A percentile compares a stretch with the other conserved stretches of the same genome.
phyloP scores from a whole-genome alignment of 2,329 filamentous ascomycete species.

The Penicillium sp. region DNA sequence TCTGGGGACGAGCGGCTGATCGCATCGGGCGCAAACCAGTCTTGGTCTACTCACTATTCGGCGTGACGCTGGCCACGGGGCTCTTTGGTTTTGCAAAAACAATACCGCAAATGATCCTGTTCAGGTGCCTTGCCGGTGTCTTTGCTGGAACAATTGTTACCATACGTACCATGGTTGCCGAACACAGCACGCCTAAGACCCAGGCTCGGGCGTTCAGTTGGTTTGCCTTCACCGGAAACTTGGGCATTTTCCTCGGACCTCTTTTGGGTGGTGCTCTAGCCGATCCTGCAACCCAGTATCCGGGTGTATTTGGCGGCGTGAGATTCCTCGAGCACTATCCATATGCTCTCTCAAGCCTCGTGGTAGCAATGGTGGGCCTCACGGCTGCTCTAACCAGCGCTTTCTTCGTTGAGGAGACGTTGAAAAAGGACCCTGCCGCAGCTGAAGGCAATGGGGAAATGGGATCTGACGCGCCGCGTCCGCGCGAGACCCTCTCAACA shows the following conservation, averaged over 20 bases:
- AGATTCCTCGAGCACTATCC: slow-evolving; percentile 66
- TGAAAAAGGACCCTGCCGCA: slow-evolving; percentile 50
- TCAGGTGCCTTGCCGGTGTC: slow-evolving; percentile 69
- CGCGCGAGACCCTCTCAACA: slow-evolving; percentile 23
- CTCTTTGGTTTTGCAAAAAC: slow-evolving; percentile 69
- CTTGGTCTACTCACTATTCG: slow-evolving; percentile 66
- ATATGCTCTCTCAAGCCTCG: slow-evolving; percentile 66
- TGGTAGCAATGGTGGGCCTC: slow-evolving; percentile 57
- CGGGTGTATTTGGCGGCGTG: slow-evolving; percentile 56
- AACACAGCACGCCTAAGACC: slow-evolving; percentile 68
- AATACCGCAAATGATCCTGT: slow-evolving; percentile 74
- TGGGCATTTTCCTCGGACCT: slow-evolving; percentile 74
- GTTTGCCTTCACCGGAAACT: slow-evolving; percentile 73
- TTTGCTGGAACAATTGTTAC: slow-evolving; percentile 76
- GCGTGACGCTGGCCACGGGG: slow-evolving; percentile 61
- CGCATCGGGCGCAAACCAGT: slow-evolving; percentile 71
- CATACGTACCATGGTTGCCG: slow-evolving; percentile 74
- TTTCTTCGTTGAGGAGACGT: slow-evolving; percentile 55
- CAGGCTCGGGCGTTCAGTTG: slow-evolving; percentile 74
- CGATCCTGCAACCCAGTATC: slow-evolving; percentile 66
- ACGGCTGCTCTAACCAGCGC: slow-evolving; percentile 53
- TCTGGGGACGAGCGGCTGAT: slow-evolving; percentile 71
- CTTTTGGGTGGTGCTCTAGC: slow-evolving; percentile 66
- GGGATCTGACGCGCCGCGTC: neutral
- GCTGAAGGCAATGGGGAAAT: neutral